phyloP scores from a whole-genome alignment of 495 filamentous ascomycete genomes.

The Alectoria sarmentosa region DNA sequence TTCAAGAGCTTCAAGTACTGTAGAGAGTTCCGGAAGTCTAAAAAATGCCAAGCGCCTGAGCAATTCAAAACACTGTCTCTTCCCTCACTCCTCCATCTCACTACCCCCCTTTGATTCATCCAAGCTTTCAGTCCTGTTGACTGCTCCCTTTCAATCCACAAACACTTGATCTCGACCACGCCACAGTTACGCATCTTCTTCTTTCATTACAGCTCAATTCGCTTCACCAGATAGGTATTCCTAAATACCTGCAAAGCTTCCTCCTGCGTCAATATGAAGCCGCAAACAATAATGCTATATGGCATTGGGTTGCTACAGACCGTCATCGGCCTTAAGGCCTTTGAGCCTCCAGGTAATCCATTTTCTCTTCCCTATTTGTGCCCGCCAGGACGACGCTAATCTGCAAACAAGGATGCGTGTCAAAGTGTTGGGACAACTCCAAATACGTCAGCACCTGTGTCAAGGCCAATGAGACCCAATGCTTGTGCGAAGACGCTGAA shows the following conservation, averaged over 20 bases:
- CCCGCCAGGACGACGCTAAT: constrained; percentile 5
- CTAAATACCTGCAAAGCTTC: constrained; percentile 2
- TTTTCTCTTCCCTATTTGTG: neutral
- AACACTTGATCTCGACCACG: neutral
- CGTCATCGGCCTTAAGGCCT: neutral
- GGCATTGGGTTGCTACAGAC: constrained; percentile 11
- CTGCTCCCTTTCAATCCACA: neutral
- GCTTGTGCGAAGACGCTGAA: constrained; percentile 31
- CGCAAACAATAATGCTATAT: neutral
- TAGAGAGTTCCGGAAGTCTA: neutral
- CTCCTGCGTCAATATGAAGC: constrained; percentile 13
- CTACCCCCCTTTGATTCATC: neutral
- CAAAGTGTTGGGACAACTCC: constrained; percentile 38
- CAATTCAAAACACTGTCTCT: constrained; percentile 5
- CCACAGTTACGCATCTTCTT: neutral
- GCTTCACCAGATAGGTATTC: neutral
- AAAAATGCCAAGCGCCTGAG: neutral
- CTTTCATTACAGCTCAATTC: constrained; percentile 8
- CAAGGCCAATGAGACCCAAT: constrained; percentile 24
- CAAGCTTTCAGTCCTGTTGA: neutral
- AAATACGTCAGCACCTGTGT: constrained; percentile 31
- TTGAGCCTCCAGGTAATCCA: constrained; percentile 10
- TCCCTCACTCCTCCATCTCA: neutral
- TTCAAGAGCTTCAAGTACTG: neutral
- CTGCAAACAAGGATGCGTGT: constrained; percentile 19